phyloP scores from a whole-genome alignment of 306 rosid genomes.

The Castanopsis chinensis region DNA sequence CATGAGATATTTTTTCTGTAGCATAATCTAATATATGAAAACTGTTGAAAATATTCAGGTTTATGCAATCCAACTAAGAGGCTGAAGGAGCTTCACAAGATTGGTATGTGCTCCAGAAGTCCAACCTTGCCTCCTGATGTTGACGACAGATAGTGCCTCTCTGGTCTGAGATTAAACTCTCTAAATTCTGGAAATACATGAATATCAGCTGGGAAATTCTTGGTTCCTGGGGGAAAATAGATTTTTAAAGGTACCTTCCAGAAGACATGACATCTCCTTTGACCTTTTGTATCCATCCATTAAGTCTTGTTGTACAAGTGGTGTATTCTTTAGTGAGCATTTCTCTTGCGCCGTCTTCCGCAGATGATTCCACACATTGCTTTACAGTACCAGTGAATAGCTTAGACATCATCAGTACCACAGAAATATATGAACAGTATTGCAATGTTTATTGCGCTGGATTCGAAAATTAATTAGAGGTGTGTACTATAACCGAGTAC shows the following conservation, averaged over 20 bases:
- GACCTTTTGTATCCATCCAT: no score
- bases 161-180: neutral
- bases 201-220: neutral
- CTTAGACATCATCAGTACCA: neutral
- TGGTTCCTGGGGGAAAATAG: neutral
- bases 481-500: no score
- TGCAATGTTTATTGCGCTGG: neutral
- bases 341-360: neutral
- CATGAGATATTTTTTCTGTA: neutral
- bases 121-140: slow-evolving; percentile 34
- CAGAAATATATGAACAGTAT: neutral
- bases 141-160: slow-evolving; percentile 13
- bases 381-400: neutral
- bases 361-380: neutral
- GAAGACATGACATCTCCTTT: neutral
- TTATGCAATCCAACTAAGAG: slow-evolving; percentile 32
- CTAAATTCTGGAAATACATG: neutral
- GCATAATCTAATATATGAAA: neutral
- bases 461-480: no score
- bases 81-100: slow-evolving; percentile 39
- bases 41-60: slow-evolving; percentile 21
- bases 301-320: neutral
- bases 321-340: neutral
- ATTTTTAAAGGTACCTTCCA: neutral
- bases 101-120: slow-evolving; percentile 36